phyloP scores from a whole-genome alignment of 345 rosid species.

The Odontarrhena argentea region DNA sequence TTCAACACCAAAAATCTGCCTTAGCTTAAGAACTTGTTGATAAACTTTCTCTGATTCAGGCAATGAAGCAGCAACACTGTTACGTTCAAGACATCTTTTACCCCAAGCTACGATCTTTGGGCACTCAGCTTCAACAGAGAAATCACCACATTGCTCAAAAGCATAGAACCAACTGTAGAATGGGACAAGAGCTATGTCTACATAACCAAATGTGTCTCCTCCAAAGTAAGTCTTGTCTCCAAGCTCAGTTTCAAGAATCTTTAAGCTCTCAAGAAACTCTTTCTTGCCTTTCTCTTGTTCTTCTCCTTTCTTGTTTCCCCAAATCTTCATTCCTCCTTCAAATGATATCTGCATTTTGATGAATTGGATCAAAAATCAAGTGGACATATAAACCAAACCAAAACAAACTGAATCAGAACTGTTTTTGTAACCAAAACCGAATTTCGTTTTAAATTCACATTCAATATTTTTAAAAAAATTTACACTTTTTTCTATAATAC shows the following conservation, averaged over 20 bases:
- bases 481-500: too few relatives aligned
- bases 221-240: conserved; percentile 42
- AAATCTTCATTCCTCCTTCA: conserved; percentile 38
- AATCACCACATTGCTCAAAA: conserved; percentile 37
- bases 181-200: conserved; percentile 42
- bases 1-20: conserved; percentile 38
- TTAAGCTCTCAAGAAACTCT: conserved; percentile 39
- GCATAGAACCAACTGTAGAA: conserved; percentile 44
- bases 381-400: neutral
- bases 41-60: conserved; percentile 42
- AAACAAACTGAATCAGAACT: neutral
- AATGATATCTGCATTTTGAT: conserved; percentile 36
- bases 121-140: conserved; percentile 41
- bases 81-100: conserved; percentile 36
- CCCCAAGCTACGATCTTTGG: conserved; percentile 44
- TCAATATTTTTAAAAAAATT: too few relatives aligned
- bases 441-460: too few relatives aligned
- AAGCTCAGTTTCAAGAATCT: conserved; percentile 43
- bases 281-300: conserved; percentile 41
- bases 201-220: conserved; percentile 41
- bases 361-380: conserved; percentile 4
- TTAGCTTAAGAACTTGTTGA: conserved; percentile 41
- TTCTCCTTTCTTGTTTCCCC: conserved; percentile 44
- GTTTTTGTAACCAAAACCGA: too few relatives aligned
- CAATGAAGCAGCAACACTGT: conserved; percentile 38